Percentiles rank a stretch among this genome's conserved stretches.
These are phyloP conservation scores for Mycena capillaripes DNA, from an alignment of 768 basidiomycete genomes.

Conservation along the genomic window DNA sequence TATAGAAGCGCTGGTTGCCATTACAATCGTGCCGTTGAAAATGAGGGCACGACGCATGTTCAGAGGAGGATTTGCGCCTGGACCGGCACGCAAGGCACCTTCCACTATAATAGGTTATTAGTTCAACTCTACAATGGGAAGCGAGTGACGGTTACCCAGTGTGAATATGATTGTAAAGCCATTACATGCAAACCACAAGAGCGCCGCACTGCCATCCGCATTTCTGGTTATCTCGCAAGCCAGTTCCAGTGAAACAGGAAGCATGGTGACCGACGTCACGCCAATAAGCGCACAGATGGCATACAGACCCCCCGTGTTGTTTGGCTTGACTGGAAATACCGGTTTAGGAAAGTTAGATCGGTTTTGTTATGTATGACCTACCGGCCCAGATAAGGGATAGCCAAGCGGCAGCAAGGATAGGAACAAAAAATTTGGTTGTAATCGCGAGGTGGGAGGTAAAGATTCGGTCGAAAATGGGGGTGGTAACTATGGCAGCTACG, in stretches of 20 bases:
- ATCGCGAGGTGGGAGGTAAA: slow-evolving; percentile 79
- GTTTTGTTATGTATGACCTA: slow-evolving; percentile 48
- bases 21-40: slow-evolving; percentile 70
- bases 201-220: slow-evolving; percentile 80
- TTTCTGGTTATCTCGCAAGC: slow-evolving; percentile 86
- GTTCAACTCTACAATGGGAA: slow-evolving; percentile 1
- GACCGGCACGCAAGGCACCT: slow-evolving; percentile 75
- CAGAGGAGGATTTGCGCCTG: slow-evolving; percentile 73
- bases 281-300: slow-evolving; percentile 80
- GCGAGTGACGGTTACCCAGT: slow-evolving; percentile 41
- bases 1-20: slow-evolving; percentile 54
- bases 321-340: slow-evolving; percentile 65
- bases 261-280: slow-evolving; percentile 72
- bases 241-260: slow-evolving; percentile 84
- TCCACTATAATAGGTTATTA: slow-evolving; percentile 58
- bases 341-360: background rate
- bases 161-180: slow-evolving; percentile 62
- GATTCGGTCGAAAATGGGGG: slow-evolving; percentile 89
- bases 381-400: slow-evolving; percentile 88
- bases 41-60: slow-evolving; percentile 81
- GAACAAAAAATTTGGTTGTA: slow-evolving; percentile 71
- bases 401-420: slow-evolving; percentile 75
- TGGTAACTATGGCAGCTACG: slow-evolving; percentile 72
- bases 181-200: slow-evolving; percentile 85
- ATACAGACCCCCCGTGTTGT: slow-evolving; percentile 74